phyloP scores from a whole-genome alignment of 768 basidiomycete genomes.

The Pleurotus platypus region DNA sequence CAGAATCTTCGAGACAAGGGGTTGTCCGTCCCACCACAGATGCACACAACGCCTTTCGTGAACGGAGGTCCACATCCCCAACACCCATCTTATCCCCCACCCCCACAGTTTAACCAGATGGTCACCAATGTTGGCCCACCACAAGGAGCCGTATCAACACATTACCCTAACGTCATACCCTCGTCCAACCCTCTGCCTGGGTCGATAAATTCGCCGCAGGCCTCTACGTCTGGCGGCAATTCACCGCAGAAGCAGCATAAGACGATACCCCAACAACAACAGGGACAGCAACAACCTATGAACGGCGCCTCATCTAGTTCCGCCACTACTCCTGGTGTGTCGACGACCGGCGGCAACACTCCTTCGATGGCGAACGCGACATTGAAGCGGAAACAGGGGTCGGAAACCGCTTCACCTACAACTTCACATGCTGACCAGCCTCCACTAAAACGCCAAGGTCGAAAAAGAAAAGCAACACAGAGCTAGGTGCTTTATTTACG shows the following conservation, averaged over 20 bases:
- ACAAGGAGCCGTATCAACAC: constrained; percentile 21
- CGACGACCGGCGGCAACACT: constrained; percentile 42
- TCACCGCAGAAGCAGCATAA: constrained; percentile 66
- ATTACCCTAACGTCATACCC: constrained; percentile 45
- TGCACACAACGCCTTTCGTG: constrained; percentile 12
- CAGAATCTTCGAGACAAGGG: constrained; percentile 30
- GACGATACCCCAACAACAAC: constrained; percentile 35
- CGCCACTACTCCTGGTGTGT: constrained; percentile 25
- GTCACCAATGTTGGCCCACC: constrained; percentile 10
- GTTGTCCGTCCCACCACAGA: constrained; percentile 12
- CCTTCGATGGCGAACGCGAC: constrained; percentile 45
- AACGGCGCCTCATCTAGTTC: constrained; percentile 27
- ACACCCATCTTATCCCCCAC: constrained; percentile 16
- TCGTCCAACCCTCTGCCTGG: constrained; percentile 39
- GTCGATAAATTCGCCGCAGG: constrained; percentile 47
- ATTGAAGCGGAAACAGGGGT: constrained; percentile 53
- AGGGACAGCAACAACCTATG: constrained; percentile 23
- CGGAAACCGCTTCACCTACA: constrained; percentile 47
- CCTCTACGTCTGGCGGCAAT: constrained; percentile 45
- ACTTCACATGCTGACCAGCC: constrained; percentile 41
- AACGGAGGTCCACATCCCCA: constrained; percentile 14
- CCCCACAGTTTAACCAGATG: neutral
- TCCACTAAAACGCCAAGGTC: constrained; percentile 44
- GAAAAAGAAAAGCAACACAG: constrained; percentile 53
- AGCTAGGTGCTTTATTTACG: constrained; percentile 39